Evolutionary conservation across 73 alveolate species (phyloP), one percentile per base, ranked within the genome.

Genomic region (Paramecium pentaurelia): DNA sequence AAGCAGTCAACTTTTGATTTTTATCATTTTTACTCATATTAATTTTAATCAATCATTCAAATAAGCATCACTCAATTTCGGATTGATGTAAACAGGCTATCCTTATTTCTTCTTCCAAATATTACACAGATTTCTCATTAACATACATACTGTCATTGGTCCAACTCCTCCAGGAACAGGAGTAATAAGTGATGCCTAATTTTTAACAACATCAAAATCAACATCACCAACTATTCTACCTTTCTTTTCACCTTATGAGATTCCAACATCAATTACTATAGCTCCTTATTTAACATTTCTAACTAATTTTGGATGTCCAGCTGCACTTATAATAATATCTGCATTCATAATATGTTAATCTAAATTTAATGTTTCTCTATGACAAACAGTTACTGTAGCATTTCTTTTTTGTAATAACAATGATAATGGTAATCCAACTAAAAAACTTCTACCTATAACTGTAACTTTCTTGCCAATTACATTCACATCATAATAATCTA

Each of bases 121-220:
- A 80, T 80, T 80, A 7, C 51, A 27, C 2, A 80, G 27, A 80
- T 80, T 80, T 11, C 73, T 40, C 91, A 80, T 80, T 54, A 96
- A 95, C 98, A 96, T 96, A 30, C 97, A 95, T 3, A 96, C 95
- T 5, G 98, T 96, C 98, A 96, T 96, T 7, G 98, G 98, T 9
- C 98, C 98, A 8, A 96, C 97, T 3, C 98, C 98, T 20, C 98
- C 98, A 30, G 98, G 98, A 20, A 96, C 98, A 7, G 98, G 98
- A 11, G 98, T 96, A 37, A 96, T 93, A 34, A 80, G 40, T 6
- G 94, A 70, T 28, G 96, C 96, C 34, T 60, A 42, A 22, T 89
- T 89, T 68, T 34, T 71, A 6, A 89, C 94, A 9, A 25, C 44
- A 30, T 89, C 94, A 71, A 89, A 71, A 71, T 89, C 84, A 8